These are phyloP conservation scores for Jaenimonas drosophilae DNA, from an alignment of 208 protist genomes.

Conservation along the genomic window DNA sequence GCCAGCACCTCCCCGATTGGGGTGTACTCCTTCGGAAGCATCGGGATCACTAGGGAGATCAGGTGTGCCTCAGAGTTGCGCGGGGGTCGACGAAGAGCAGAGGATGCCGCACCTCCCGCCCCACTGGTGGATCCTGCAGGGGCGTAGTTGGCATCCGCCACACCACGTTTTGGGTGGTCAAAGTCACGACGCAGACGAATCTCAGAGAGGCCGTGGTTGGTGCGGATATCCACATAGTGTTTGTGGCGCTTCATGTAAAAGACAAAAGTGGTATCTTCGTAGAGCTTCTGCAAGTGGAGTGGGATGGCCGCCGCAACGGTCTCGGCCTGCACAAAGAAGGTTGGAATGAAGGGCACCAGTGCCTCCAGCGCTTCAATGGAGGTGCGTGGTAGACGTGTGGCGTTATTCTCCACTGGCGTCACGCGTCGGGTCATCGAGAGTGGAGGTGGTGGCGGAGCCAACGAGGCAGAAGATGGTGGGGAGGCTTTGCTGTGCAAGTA, in stretches of 20 bases:
- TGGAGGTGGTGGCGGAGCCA: too few species aligned
- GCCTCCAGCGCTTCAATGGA: slow-evolving; percentile 42
- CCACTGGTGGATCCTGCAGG: slow-evolving; percentile 5
- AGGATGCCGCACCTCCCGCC: slow-evolving; percentile 7
- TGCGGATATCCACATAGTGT: slow-evolving; percentile 71
- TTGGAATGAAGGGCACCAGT: slow-evolving; percentile 72
- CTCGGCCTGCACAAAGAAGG: slow-evolving; percentile 54
- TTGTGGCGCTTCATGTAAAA: slow-evolving; percentile 65
- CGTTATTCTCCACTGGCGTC: background rate
- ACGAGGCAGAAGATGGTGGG: too few species aligned
- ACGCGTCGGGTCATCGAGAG: too few species aligned
- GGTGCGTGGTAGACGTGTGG: slow-evolving; percentile 7
- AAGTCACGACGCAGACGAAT: slow-evolving; percentile 55
- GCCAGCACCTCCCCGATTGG: slow-evolving; percentile 57
- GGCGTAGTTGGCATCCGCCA: slow-evolving; percentile 37
- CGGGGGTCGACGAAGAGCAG: slow-evolving; percentile 28
- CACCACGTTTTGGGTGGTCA: slow-evolving; percentile 52
- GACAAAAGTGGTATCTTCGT: slow-evolving; percentile 30
- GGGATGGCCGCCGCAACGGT: slow-evolving; percentile 40
- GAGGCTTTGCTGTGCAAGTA: too few species aligned
- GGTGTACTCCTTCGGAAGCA: slow-evolving; percentile 50
- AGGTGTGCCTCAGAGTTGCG: slow-evolving; percentile 75
- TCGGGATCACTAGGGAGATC: slow-evolving; percentile 43
- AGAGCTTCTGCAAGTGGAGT: slow-evolving; percentile 29
- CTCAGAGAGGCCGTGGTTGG: slow-evolving; percentile 27